These are phyloP conservation scores for Linnemannia exigua DNA, from an alignment of 192 early-diverging fungal species.

Conservation along the genomic window DNA sequence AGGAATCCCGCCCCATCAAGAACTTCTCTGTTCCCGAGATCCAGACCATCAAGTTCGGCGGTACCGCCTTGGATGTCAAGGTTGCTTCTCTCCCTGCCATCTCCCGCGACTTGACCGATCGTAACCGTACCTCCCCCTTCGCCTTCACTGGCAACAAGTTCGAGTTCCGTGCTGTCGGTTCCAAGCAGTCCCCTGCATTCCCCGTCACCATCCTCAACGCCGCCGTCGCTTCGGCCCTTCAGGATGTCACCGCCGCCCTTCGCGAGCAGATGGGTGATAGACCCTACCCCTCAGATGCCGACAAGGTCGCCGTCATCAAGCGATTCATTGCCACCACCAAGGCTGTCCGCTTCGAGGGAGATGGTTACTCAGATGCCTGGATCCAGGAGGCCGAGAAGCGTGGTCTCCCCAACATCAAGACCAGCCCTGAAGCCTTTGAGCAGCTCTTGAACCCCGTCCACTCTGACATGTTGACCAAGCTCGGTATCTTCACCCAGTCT, in stretches of 20 bases:
- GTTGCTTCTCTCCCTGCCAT: conserved; percentile 93
- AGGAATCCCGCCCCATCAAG: conserved; percentile 89
- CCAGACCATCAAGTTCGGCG: conserved; percentile 93
- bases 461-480: conserved; percentile 81
- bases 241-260: conserved; percentile 80
- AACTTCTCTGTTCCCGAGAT: conserved; percentile 93
- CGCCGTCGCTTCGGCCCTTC: conserved; percentile 89
- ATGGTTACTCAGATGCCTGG: conserved; percentile 98
- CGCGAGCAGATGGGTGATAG: conserved; percentile 88
- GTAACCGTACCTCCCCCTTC: conserved; percentile 99
- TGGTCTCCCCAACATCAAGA: conserved; percentile 96
- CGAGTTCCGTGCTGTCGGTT: conserved; percentile 99
- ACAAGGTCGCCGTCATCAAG: conserved; percentile 91
- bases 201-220: conserved; percentile 95
- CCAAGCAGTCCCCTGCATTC: conserved; percentile 98
- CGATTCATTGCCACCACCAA: conserved; percentile 86
- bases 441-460: conserved; percentile 83
- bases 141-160: conserved; percentile 99
- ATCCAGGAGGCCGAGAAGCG: conserved; percentile 92
- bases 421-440: conserved; percentile 90
- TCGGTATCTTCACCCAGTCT: conserved; percentile 86
- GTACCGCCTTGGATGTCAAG: conserved; percentile 96
- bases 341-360: conserved; percentile 95
- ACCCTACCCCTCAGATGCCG: conserved; percentile 82
- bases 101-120: conserved; percentile 97